These are phyloP conservation scores for Leccinum variicolor DNA, from an alignment of 768 basidiomycete genomes.

Conservation along the genomic window DNA sequence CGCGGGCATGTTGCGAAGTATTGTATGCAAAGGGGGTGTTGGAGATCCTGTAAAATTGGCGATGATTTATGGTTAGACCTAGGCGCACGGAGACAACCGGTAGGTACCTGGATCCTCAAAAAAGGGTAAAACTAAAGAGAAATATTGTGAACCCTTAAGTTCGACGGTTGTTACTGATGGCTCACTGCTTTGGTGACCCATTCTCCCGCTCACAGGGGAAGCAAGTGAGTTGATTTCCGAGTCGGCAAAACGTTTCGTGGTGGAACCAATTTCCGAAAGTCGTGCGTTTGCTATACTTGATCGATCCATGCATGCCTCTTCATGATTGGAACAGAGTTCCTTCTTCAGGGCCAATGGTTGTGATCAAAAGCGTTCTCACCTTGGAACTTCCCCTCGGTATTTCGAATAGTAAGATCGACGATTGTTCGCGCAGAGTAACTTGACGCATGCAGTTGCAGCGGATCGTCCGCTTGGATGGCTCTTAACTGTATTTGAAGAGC, in stretches of 20 bases:
- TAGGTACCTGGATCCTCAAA: slow-evolving; percentile 18
- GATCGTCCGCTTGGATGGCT: slow-evolving; percentile 40
- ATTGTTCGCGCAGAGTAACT: slow-evolving; percentile 9
- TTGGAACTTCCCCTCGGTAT: slow-evolving; percentile 1
- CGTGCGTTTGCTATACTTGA: neutral
- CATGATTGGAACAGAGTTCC: neutral
- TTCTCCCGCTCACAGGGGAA: neutral
- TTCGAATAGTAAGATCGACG: neutral
- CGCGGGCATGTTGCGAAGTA: slow-evolving; percentile 55
- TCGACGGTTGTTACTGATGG: neutral
- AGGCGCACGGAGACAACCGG: too few species aligned
- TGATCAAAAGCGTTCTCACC: slow-evolving; percentile 5
- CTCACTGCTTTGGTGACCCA: slow-evolving; percentile 12
- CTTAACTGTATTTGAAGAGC: slow-evolving; percentile 66
- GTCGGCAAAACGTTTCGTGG: neutral
- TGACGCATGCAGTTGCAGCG: slow-evolving; percentile 21
- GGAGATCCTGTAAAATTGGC: slow-evolving; percentile 6
- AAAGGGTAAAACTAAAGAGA: slow-evolving; percentile 1
- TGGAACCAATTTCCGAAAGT: neutral
- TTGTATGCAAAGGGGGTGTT: slow-evolving; percentile 39
- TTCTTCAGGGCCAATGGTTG: neutral
- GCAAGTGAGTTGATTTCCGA: neutral
- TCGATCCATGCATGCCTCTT: slow-evolving; percentile 3
- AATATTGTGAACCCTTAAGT: neutral
- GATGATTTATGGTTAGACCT: neutral